Conservation (phyloP, 2,329 filamentous ascomycete genomes). For the Seiridium cupressi region DNA sequence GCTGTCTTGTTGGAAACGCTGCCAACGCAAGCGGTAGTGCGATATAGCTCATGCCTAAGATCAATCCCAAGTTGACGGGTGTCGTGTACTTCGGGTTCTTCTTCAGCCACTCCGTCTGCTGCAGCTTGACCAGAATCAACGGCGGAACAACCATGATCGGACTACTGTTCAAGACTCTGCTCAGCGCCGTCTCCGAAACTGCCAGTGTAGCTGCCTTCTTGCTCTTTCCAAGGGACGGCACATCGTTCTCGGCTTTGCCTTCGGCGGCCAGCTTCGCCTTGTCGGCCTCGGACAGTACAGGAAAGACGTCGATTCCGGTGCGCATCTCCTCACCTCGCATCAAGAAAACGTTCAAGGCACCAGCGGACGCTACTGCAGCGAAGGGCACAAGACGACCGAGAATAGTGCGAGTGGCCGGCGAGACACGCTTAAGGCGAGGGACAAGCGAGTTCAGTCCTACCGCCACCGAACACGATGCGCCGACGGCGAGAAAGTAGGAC, state of each 20-base stretch:
- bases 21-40: slow-evolving; percentile 87
- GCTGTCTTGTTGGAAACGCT: slow-evolving; percentile 89
- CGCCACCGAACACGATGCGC: slow-evolving; percentile 90
- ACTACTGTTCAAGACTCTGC: slow-evolving; percentile 87
- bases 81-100: slow-evolving; percentile 72
- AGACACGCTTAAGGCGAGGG: slow-evolving; percentile 74
- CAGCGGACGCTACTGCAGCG: slow-evolving; percentile 88
- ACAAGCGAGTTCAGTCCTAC: slow-evolving; percentile 89
- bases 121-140: slow-evolving; percentile 78
- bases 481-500: slow-evolving; percentile 89
- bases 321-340: slow-evolving; percentile 97
- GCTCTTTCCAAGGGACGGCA: slow-evolving; percentile 78
- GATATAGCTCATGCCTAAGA: slow-evolving; percentile 82
- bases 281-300: slow-evolving; percentile 70
- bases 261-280: slow-evolving; percentile 54
- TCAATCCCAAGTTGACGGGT: slow-evolving; percentile 83
- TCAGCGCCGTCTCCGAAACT: slow-evolving; percentile 89
- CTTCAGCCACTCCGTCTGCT: slow-evolving; percentile 80
- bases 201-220: slow-evolving; percentile 85
- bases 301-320: slow-evolving; percentile 88
- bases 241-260: slow-evolving; percentile 62
- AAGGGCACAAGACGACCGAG: slow-evolving; percentile 91
- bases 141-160: slow-evolving; percentile 97
- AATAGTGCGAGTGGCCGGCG: slow-evolving; percentile 71
- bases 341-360: slow-evolving; percentile 90